Evolutionary conservation across 768 basidiomycete genomes (phyloP).

Genomic region (Agrocybe chaxingu): DNA sequence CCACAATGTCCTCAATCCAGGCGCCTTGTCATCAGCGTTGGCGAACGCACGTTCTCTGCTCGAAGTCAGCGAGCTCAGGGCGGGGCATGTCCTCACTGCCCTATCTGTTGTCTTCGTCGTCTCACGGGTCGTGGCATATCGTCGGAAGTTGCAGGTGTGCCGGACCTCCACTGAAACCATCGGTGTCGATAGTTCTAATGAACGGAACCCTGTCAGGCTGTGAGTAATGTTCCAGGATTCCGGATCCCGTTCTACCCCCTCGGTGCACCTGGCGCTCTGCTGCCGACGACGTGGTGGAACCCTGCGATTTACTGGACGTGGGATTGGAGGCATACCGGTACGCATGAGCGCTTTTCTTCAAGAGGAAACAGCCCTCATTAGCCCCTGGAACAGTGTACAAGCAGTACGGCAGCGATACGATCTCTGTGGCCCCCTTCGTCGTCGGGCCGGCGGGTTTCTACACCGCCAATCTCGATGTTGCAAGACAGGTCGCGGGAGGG

Average conservation of each 20-base stretch:
- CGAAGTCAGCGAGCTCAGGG: too few relatives aligned
- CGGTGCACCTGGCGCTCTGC: slow-evolving; percentile 29
- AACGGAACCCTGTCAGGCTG: slow-evolving; percentile 20
- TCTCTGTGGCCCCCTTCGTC: slow-evolving; percentile 39
- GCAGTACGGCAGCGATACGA: slow-evolving; percentile 31
- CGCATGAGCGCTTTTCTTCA: slow-evolving; percentile 6
- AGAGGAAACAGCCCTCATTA: neutral
- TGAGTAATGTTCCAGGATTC: slow-evolving; percentile 35
- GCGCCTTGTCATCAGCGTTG: too few relatives aligned
- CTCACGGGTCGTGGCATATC: slow-evolving; percentile 28
- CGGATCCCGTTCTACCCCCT: slow-evolving; percentile 40
- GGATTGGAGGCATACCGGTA: slow-evolving; percentile 32
- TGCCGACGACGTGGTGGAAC: slow-evolving; percentile 44
- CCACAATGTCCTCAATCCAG: too few relatives aligned
- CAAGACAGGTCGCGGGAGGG: slow-evolving; percentile 39
- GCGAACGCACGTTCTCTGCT: too few relatives aligned
- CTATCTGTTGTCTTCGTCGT: slow-evolving; percentile 22
- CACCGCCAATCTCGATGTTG: slow-evolving; percentile 44
- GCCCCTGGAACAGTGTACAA: slow-evolving; percentile 30
- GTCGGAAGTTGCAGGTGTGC: slow-evolving; percentile 29
- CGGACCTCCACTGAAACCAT: neutral
- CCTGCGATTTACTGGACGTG: slow-evolving; percentile 33
- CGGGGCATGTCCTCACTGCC: slow-evolving; percentile 4
- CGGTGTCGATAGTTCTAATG: too few relatives aligned
- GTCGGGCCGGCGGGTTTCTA: slow-evolving; percentile 33